These are phyloP conservation scores for Diplodia scrobiculata DNA, from an alignment of 2,329 filamentous ascomycete species.

Conservation along the genomic window DNA sequence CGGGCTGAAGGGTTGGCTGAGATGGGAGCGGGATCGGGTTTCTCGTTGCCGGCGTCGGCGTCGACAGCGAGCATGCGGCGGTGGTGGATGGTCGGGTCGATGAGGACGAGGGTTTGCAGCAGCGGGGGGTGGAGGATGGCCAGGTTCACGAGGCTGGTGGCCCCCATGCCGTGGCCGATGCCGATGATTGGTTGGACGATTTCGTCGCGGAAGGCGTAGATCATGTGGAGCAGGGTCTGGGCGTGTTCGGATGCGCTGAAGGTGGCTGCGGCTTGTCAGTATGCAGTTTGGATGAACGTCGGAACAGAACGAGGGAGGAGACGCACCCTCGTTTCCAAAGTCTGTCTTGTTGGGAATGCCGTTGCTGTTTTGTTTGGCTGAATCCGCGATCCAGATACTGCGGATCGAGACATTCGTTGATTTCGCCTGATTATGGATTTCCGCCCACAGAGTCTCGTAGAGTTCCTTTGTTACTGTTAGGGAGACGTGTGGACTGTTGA, in stretches of 20 bases:
- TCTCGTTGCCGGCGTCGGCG: constrained; percentile 42
- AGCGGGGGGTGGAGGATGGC: constrained; percentile 79
- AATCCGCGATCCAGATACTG: constrained; percentile 86
- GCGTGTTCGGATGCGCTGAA: constrained; percentile 78
- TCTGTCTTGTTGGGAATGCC: constrained; percentile 72
- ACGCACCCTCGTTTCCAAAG: constrained; percentile 81
- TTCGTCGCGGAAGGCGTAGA: constrained; percentile 77
- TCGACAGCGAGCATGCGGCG: constrained; percentile 44
- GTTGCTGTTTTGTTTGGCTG: constrained; percentile 78
- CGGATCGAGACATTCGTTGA: constrained; percentile 70
- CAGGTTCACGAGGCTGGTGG: constrained; percentile 69
- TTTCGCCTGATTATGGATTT: constrained; percentile 65
- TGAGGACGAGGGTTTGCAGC: constrained; percentile 70
- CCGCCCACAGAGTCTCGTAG: constrained; percentile 90
- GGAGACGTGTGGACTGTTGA: constrained; percentile 25
- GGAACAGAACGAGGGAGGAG: not conserved
- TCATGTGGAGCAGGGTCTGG: constrained; percentile 79
- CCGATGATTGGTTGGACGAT: constrained; percentile 83
- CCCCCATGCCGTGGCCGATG: constrained; percentile 88
- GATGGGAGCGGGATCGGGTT: constrained; percentile 51
- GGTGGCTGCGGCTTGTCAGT: constrained; percentile 52
- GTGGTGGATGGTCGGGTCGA: constrained; percentile 76
- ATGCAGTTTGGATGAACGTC: too few relatives aligned
- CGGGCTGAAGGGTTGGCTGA: constrained; percentile 69
- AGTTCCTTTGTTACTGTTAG: constrained; percentile 63